A percentile compares a stretch with the other conserved stretches of the same genome.
phyloP scores from a whole-genome alignment of 441 rosid genomes.

The Gossypium laxum region DNA sequence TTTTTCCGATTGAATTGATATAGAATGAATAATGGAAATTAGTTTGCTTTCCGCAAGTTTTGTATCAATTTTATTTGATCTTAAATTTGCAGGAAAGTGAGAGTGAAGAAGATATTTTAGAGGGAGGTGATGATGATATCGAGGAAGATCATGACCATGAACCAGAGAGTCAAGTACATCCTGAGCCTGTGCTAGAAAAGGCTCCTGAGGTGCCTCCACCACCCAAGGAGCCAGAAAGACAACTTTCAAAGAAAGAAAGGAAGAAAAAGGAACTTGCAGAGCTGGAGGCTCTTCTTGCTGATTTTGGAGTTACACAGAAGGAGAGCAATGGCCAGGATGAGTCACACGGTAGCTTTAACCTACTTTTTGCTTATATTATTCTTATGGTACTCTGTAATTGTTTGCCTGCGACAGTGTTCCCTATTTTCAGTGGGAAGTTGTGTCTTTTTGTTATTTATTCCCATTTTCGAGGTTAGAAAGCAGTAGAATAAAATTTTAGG shows the following conservation, averaged over 20 bases:
- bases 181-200: slow-evolving; percentile 35
- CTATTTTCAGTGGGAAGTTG: not conserved
- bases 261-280: slow-evolving; percentile 72
- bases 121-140: slow-evolving; percentile 66
- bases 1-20: not conserved
- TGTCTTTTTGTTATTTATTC: not conserved
- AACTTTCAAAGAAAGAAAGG: slow-evolving; percentile 66
- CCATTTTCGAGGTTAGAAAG: not conserved
- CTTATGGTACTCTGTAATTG: not conserved
- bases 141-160: slow-evolving; percentile 69
- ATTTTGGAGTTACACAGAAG: slow-evolving; percentile 37
- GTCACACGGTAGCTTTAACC: slow-evolving; percentile 33
- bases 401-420: not conserved
- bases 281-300: slow-evolving; percentile 66
- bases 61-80: not conserved
- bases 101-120: slow-evolving; percentile 68
- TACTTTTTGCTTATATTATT: not conserved
- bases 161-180: slow-evolving; percentile 31
- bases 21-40: not conserved
- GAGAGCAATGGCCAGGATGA: slow-evolving; percentile 41
- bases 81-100: slow-evolving; percentile 54
- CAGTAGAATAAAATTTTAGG: not conserved
- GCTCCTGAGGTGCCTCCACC: slow-evolving; percentile 35
- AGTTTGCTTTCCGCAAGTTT: not conserved
- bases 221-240: slow-evolving; percentile 59